Base-by-base conservation (phyloP, 179 eudicot species). In the Silene noctiflora region DNA sequence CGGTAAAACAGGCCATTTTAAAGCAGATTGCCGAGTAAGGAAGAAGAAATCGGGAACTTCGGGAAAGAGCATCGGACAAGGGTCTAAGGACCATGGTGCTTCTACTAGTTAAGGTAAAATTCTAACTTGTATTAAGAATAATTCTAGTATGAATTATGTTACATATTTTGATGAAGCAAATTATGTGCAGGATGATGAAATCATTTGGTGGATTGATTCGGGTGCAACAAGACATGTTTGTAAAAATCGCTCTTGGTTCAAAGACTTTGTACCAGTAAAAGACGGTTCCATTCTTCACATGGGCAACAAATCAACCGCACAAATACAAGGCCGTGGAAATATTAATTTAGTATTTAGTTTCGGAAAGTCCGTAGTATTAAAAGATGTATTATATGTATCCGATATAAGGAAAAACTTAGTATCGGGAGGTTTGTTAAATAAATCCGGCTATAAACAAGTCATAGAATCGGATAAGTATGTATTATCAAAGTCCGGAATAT, bases 51-150 rank as follows among this genome's bases (percentile, higher is more conserved):
- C 4, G 10, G 25, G 62, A 58, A 13, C 62, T 58, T 12, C 21
- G 24, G 25, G 20, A 2, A 59, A 59, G 6, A 1, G 63, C 63
- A 59, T 6, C 20, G 63, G 24, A 59, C 4, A 58, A 59, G 63
- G 22, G 63, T 59, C 63, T 19, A 59, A 59, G 63, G 63, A 59
- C 63, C 63, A 59, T 3, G 63, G 63, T 59, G 21, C 63, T 22
- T 71, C 60, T 14, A 8, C 31, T 48, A 24, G 61, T 12, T 20
- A 71, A 48, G 35, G 42, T 17, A 25, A 71, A 24, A 14, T 12
- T 24, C 17, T 6, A 14, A 71, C 11, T 59, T 59, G 24, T 59
- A n/a, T 11, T 21, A 46, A 16, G 12, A 14, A 3, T 25, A 51
- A 21, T 42, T 42, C 46, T 42, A 42, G 1, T 42, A 1, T 7